Conservation (phyloP, 108 stramenopile genomes). For the Stephanodiscus triporus region DNA sequence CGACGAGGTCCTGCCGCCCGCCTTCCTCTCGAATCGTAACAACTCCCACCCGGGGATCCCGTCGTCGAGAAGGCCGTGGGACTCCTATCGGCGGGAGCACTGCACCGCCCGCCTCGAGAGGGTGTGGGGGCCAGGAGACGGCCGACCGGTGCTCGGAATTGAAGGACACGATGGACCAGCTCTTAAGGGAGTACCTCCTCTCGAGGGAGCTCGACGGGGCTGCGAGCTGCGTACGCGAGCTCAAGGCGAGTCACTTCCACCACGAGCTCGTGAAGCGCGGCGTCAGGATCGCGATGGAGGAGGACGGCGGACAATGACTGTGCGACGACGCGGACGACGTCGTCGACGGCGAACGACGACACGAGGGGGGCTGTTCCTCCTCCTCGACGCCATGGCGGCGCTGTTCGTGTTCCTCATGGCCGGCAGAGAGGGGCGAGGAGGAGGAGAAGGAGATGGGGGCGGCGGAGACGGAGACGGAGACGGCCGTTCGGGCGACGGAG, state of each 20-base stretch:
- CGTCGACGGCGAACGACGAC: background rate
- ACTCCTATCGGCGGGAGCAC: conserved; percentile 87
- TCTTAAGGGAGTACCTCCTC: conserved; percentile 86
- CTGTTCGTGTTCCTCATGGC: conserved; percentile 53
- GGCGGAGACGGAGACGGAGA: no score
- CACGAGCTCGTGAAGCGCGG: conserved; percentile 98
- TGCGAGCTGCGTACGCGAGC: conserved; percentile 86
- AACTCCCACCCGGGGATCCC: conserved; percentile 74
- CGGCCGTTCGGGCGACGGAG: no score
- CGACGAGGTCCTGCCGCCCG: conserved; percentile 95
- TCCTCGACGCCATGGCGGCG: conserved; percentile 90
- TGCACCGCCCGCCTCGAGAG: conserved; percentile 89
- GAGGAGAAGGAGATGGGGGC: no score
- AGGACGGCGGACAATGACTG: conserved; percentile 84
- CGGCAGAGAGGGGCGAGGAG: no score
- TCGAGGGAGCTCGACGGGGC: conserved; percentile 94
- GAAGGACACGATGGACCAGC: conserved; percentile 92
- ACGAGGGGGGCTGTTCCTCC: no score
- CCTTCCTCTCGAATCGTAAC: conserved; percentile 91
- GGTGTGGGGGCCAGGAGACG: conserved; percentile 97
- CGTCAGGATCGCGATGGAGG: conserved; percentile 86
- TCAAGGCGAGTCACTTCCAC: conserved; percentile 88
- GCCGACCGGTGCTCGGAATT: conserved; percentile 93
- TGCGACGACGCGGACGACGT: conserved; percentile 37
- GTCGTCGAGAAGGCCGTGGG: conserved; percentile 89